Conservation (phyloP, 495 filamentous ascomycete genomes). For the Tuber aestivum region DNA sequence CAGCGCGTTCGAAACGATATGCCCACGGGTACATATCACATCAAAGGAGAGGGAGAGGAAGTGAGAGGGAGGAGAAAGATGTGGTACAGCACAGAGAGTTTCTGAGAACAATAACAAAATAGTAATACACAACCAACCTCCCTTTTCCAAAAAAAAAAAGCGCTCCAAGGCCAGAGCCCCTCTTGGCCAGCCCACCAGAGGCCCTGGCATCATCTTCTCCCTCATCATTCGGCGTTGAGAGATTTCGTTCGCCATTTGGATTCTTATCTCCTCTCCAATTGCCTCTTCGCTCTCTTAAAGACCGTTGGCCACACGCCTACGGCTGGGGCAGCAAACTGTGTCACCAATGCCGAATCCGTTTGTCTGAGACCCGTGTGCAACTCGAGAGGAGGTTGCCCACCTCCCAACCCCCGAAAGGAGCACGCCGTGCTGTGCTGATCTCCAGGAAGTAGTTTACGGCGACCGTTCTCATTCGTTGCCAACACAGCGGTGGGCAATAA, state of each 20-base stretch:
- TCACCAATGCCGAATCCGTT: background rate
- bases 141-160: background rate
- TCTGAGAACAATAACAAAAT: slow-evolving; percentile 12
- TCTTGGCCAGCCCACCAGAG: background rate
- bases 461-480: background rate
- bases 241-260: background rate
- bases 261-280: background rate
- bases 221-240: background rate
- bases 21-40: background rate
- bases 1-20: background rate
- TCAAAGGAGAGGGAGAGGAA: background rate
- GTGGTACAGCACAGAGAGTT: too few relatives aligned
- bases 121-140: slow-evolving; percentile 13
- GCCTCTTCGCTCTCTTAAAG: background rate
- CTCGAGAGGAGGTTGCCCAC: background rate
- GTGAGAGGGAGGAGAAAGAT: slow-evolving; percentile 14
- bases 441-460: background rate
- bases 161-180: background rate
- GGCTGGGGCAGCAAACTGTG: background rate
- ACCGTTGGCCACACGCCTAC: background rate
- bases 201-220: background rate
- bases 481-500: background rate
- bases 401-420: background rate
- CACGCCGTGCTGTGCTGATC: background rate
- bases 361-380: slow-evolving; percentile 1